Conservation (phyloP, 78 protist species). For the Corallochytrium limacisporum region DNA sequence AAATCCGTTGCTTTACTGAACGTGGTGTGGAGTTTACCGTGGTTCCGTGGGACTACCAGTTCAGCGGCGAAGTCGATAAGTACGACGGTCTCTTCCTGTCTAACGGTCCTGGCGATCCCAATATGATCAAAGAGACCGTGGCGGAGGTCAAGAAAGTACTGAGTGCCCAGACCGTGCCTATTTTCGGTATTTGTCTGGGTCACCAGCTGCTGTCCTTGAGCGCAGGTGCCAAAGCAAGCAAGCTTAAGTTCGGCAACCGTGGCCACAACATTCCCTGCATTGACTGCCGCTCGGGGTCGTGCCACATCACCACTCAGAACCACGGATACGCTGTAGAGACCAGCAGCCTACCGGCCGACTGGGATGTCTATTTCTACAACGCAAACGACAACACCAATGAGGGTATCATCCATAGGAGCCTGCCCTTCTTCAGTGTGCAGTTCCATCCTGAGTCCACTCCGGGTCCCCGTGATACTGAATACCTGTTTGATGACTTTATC, state of each 20-base stretch:
- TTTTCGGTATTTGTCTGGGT: slow-evolving; percentile 84
- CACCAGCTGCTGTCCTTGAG: slow-evolving; percentile 82
- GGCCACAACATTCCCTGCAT: slow-evolving; percentile 89
- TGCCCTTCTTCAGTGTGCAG: slow-evolving; percentile 84
- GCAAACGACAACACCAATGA: slow-evolving; percentile 94
- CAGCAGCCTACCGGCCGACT: slow-evolving; percentile 62
- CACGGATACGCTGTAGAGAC: slow-evolving; percentile 74
- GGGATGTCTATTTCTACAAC: slow-evolving; percentile 76
- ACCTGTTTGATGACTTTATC: slow-evolving; percentile 76
- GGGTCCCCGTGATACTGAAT: slow-evolving; percentile 91
- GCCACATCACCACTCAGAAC: slow-evolving; percentile 79
- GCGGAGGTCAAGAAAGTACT: slow-evolving; percentile 43
- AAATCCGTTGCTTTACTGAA: slow-evolving; percentile 65
- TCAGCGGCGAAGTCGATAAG: slow-evolving; percentile 17
- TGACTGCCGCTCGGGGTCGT: slow-evolving; percentile 41
- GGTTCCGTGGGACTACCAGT: slow-evolving; percentile 89
- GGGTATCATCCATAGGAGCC: slow-evolving; percentile 66
- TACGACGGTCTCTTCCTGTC: slow-evolving; percentile 80
- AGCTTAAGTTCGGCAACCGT: slow-evolving; percentile 88
- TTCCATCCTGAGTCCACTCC: slow-evolving; percentile 95
- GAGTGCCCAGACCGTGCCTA: slow-evolving; percentile 9
- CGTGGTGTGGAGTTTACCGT: slow-evolving; percentile 70
- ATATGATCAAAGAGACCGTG: slow-evolving; percentile 39
- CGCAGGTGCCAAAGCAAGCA: slow-evolving; percentile 75
- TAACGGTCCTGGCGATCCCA: slow-evolving; percentile 93